These are phyloP conservation scores for Phytopythium delawarense DNA, from an alignment of 352 stramenopile genomes.

Conservation along the genomic window DNA sequence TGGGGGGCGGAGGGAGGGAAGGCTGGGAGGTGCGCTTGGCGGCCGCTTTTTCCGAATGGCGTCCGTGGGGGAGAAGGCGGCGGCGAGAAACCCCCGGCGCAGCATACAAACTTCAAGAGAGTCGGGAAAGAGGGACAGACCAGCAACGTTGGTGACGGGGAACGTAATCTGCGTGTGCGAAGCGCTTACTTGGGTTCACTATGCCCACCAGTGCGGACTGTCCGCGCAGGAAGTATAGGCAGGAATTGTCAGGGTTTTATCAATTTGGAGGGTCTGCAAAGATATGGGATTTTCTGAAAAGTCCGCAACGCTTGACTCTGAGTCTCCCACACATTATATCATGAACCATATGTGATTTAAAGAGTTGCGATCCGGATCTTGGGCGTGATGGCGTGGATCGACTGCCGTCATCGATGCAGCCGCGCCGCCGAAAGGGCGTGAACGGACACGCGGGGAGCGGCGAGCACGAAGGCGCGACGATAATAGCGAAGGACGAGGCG, in stretches of 20 bases:
- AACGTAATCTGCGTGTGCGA: background rate
- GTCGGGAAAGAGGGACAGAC: background rate
- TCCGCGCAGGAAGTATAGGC: background rate
- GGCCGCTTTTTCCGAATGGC: conserved; percentile 3
- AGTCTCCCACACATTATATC: background rate
- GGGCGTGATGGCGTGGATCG: conserved; percentile 4
- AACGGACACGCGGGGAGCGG: background rate
- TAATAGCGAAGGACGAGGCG: background rate
- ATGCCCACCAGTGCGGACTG: background rate
- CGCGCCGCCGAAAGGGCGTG: background rate
- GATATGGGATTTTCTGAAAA: background rate
- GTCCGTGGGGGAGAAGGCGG: background rate
- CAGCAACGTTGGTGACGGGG: background rate
- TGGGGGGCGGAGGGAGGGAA: background rate
- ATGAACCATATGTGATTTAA: background rate
- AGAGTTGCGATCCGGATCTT: background rate
- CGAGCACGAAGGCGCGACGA: background rate
- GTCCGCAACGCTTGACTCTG: too few relatives aligned
- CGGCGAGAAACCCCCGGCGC: background rate
- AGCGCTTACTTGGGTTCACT: background rate
- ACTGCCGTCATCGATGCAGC: conserved; percentile 4
- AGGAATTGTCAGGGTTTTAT: background rate
- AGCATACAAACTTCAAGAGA: conserved; percentile 7
- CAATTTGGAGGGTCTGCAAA: background rate
- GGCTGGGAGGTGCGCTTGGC: background rate